Percentiles rank a stretch among this genome's conserved stretches.
phyloP scores from a whole-genome alignment of 805 yeast genomes.

The Wickerhamiella sorbophila region DNA sequence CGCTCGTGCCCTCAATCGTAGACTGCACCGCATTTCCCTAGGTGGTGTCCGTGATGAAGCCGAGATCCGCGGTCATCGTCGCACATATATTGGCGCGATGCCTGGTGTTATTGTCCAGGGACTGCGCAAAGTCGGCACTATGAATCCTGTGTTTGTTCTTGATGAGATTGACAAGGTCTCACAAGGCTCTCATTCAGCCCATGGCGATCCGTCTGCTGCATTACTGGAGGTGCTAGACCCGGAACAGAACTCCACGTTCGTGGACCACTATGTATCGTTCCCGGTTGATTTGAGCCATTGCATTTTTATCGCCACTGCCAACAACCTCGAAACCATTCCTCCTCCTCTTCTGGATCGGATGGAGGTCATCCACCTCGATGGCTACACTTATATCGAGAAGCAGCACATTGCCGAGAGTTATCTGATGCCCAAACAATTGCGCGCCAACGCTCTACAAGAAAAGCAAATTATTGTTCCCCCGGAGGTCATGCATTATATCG shows the following conservation, averaged over 20 bases:
- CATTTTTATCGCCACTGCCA: slow-evolving; percentile 75
- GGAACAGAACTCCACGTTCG: slow-evolving; percentile 64
- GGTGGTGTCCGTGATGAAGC: slow-evolving; percentile 87
- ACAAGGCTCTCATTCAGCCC: slow-evolving; percentile 36
- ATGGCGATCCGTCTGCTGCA: slow-evolving; percentile 87
- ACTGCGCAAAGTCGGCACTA: slow-evolving; percentile 53
- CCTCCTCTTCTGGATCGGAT: slow-evolving; percentile 71
- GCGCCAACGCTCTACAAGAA: slow-evolving; percentile 45
- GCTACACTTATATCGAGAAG: slow-evolving; percentile 70
- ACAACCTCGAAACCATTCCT: slow-evolving; percentile 54
- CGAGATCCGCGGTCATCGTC: slow-evolving; percentile 78
- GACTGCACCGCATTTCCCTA: slow-evolving; percentile 64
- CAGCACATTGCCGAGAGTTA: slow-evolving; percentile 52
- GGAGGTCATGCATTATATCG: slow-evolving; percentile 44
- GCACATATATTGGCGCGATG: slow-evolving; percentile 87
- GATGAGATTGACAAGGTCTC: slow-evolving; percentile 77
- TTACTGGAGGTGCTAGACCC: slow-evolving; percentile 80
- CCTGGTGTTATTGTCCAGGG: slow-evolving; percentile 70
- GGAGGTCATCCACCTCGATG: slow-evolving; percentile 66
- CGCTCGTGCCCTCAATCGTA: slow-evolving; percentile 57
- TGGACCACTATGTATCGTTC: slow-evolving; percentile 74
- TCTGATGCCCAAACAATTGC: slow-evolving; percentile 61
- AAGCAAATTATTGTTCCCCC: slow-evolving; percentile 35
- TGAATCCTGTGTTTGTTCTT: slow-evolving; percentile 70
- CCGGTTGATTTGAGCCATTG: slow-evolving; percentile 75